Base-by-base conservation (phyloP, 768 basidiomycete species). In the Sutorius australiensis region DNA sequence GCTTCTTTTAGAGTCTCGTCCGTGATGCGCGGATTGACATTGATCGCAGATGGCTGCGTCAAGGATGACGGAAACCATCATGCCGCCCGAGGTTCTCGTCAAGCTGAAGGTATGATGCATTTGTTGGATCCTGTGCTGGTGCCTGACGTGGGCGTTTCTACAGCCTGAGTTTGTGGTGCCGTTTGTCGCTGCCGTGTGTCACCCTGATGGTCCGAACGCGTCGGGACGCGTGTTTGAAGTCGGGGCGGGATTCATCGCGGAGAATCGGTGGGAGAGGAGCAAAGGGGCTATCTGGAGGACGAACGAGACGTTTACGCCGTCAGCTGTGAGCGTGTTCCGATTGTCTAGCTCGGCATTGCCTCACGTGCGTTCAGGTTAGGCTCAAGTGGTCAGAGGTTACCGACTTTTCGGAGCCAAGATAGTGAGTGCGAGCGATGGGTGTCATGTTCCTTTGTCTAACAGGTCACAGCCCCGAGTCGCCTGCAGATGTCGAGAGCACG, bases 21-120 rank as follows among this genome's bases (percentile, higher is more conserved):
- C 13, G 24, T 50, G 42, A 24, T 17, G 30, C 3, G 33, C 17
- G 37, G 45, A 32, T 36, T 50, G 30, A 56, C 45, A 39, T 21
- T 13, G 12, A 30, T 11, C 13, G 30, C 24, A 59, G 92, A 86
- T 91, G 54, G 95, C 95, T n/a, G 95, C 95, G 0, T 95, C 93
- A 3, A 81, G 82, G 3, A 98, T 98, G 95, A 97, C 94, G 3
- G 94, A 87, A 63, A 97, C 93, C 0, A 76, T 95, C 60, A 91
- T 98, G 89, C 90, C 95, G 9, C 87, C 89, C 17, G 95, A 98
- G 51, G 84, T 97, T 81, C 81, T 98, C 50, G 86, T 80, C n/a
- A 88, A 90, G 62, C 73, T 97, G 37, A 86, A 86, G 68, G 88
- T 87, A 67, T 1, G 46, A 10, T 11, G 60, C 12, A 6, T 37